These are phyloP conservation scores for Neurospora hispaniola DNA, from an alignment of 495 filamentous ascomycete species.

Conservation along the genomic window DNA sequence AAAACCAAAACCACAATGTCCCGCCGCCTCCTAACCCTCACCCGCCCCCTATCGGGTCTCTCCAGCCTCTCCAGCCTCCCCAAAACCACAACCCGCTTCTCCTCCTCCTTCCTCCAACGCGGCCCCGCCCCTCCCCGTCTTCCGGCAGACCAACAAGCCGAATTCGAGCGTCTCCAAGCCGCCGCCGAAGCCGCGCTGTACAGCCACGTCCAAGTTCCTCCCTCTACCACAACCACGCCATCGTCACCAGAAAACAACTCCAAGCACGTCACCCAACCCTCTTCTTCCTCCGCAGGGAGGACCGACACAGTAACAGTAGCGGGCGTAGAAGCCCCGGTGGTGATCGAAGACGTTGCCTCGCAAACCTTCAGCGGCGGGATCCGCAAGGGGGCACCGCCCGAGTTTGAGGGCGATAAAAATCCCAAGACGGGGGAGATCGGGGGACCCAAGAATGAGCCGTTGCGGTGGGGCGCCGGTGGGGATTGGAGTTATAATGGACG, in stretches of 20 bases:
- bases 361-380: slow-evolving; percentile 29
- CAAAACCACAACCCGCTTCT: not conserved
- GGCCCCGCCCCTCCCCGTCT: slow-evolving; percentile 72
- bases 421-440: slow-evolving; percentile 94
- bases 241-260: not conserved
- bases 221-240: not conserved
- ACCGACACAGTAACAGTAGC: not conserved
- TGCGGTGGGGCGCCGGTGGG: slow-evolving; percentile 69
- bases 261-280: not conserved
- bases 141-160: slow-evolving; percentile 78
- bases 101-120: slow-evolving; percentile 27
- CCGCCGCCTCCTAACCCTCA: slow-evolving; percentile 4
- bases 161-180: slow-evolving; percentile 79
- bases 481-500: slow-evolving; percentile 97
- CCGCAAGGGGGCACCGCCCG: slow-evolving; percentile 60
- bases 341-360: slow-evolving; percentile 2
- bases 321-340: not conserved
- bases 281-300: no score
- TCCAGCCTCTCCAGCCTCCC: not conserved
- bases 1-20: slow-evolving; percentile 7
- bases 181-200: slow-evolving; percentile 28
- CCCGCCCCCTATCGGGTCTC: slow-evolving; percentile 2
- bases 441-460: slow-evolving; percentile 93
- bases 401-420: slow-evolving; percentile 89
- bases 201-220: slow-evolving; percentile 14